Base-by-base conservation (phyloP, 2,329 filamentous ascomycete species). In the Aspergillus versicolor region DNA sequence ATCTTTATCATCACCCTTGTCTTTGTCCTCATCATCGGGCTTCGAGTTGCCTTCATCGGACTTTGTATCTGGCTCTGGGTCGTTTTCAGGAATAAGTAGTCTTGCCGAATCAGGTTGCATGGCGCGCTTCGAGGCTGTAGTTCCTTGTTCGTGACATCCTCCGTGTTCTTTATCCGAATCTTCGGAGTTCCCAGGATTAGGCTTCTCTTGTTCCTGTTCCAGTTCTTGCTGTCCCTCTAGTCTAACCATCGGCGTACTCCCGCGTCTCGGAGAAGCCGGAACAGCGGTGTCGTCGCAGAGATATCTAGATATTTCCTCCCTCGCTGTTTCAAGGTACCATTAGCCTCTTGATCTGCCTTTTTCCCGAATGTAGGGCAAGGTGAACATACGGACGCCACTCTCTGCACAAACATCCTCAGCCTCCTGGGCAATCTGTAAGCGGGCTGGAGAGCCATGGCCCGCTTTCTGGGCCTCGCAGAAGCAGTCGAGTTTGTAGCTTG, bases 401-500 rank as follows among this genome's bases (percentile, higher is more conserved):
- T 38, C 22, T 4, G 21, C 48, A 40, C 54, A 62, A 7, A 22
- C 21, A 2, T 56, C 52, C 49, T 49, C 22, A 7, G 49, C 53
- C 1, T 40, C 45, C 5, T 44, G 40, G 6, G 32, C 21, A 27
- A 57, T 44, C 15, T 40, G 41, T 6, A 45, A 15, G 5, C n/a
- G 24, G 22, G 24, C 24, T 13, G 43, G 32, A 24, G n/a, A 21
- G 19, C 40, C 40, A 22, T 44, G 44, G 12, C 27, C 19, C 2
- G 13, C 21, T 5, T 24, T 24, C 42, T 27, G 8, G 4, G 54
- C 52, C 34, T 48, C 38, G 27, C 60, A 62, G 57, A 62, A 62
- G 27, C 60, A 62, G 44, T 62, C 52, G 4, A 62, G 55, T 34
- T 52, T 57, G 11, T 56, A 54, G 37, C 54, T 42, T 12, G 57